A percentile compares a stretch with the other conserved stretches of the same genome.
Conservation (phyloP, 306 rosid species). For the Fragaria nilgerrensis region DNA sequence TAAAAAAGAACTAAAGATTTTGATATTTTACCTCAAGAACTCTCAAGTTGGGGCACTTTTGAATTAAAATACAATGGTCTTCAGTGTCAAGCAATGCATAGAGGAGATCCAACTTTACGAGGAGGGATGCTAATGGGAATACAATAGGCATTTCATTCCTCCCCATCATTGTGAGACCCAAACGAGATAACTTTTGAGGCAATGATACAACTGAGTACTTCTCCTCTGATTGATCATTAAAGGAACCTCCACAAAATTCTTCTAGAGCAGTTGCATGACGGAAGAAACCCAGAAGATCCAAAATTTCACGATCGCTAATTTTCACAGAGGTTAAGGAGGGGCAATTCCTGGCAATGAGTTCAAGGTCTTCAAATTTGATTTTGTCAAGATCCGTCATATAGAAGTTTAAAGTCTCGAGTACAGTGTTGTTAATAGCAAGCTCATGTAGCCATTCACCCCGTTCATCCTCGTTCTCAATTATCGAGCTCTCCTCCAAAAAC, state of each 20-base stretch:
- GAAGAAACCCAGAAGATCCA: slow-evolving; percentile 67
- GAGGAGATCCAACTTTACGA: slow-evolving; percentile 81
- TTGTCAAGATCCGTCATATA: slow-evolving; percentile 67
- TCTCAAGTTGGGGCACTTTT: slow-evolving; percentile 84
- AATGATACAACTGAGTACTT: slow-evolving; percentile 46
- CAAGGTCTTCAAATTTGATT: slow-evolving; percentile 69
- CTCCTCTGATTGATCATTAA: slow-evolving; percentile 58
- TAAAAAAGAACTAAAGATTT: slow-evolving; percentile 6
- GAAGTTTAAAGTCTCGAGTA: slow-evolving; percentile 77
- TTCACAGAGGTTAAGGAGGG: slow-evolving; percentile 72
- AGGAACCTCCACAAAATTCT: slow-evolving; percentile 89
- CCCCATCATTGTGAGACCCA: slow-evolving; percentile 82
- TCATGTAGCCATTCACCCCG: slow-evolving; percentile 92
- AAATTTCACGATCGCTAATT: slow-evolving; percentile 70
- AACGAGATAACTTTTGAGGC: slow-evolving; percentile 54
- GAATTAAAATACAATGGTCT: slow-evolving; percentile 82
- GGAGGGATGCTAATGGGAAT: slow-evolving; percentile 62
- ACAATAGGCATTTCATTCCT: slow-evolving; percentile 70
- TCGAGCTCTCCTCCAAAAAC: slow-evolving; percentile 80
- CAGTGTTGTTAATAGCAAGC: slow-evolving; percentile 82
- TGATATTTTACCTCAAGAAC: slow-evolving; percentile 66
- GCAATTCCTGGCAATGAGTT: slow-evolving; percentile 78
- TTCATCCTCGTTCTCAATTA: slow-evolving; percentile 60
- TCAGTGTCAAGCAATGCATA: slow-evolving; percentile 85
- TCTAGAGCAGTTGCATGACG: slow-evolving; percentile 56